Evolutionary conservation across 1,139 yeast species (phyloP), one percentile per base, ranked within the genome.

Genomic region (Suhomyces terraborum): DNA sequence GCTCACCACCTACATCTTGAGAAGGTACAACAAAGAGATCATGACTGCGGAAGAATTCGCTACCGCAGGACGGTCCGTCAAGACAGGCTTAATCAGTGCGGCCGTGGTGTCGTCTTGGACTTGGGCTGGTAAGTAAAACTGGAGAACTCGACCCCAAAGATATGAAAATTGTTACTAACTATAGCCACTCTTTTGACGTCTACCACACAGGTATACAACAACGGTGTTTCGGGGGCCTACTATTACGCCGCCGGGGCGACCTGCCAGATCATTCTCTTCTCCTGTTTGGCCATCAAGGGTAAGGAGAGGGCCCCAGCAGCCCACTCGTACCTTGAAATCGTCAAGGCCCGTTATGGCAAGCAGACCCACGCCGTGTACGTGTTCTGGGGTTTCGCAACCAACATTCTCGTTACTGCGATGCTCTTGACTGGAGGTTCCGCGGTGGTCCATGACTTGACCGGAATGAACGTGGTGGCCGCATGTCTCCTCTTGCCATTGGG

Each of bases 31-130:
- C 54, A 77, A 78, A 52, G 96, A 88, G 61, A 75, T 84, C 41
- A 84, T 86, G 65, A 86, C 94, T 8, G 89, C 96, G 1, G 96
- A 88, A 67, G 95, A 87, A 57, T 88, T 88, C 54, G 79, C 89
- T 9, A 87, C 95, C 8, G 95, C 96, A 23, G 95, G 94, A 47
- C 75, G 96, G 61, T 72, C 86, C 4, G 94, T 88, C 32, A 84
- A 84, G 50, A 81, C 89, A 1, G 93, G 91, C 34, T 68, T 88
- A 49, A 84, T 88, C 48, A 82, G 93, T 8, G 82, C 94, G 6
- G 95, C 95, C 6, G 95, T 88, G 28, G 95, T 88, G 7, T 81
- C 89, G 17, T 82, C 93, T 8, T 89, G 96, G 96, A 88, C 96
- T 4, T 88, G 96, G 96, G 89, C 93, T 33, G 93, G 48, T 45